Evolutionary conservation across 2,329 filamentous ascomycete genomes (phyloP).

Genomic region (Camillea tinctor): DNA sequence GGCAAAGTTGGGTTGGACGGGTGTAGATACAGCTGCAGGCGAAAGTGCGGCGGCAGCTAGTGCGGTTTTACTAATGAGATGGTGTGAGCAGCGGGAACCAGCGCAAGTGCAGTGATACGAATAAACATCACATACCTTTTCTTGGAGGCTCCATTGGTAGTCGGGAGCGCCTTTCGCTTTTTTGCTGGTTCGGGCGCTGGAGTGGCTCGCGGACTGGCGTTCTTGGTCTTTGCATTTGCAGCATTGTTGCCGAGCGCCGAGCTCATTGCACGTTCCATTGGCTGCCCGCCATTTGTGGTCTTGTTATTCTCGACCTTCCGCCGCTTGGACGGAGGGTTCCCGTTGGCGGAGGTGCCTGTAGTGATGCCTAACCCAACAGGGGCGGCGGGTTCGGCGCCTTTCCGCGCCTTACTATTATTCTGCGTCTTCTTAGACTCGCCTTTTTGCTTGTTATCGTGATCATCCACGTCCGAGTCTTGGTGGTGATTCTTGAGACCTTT

Average conservation of each 20-base stretch:
- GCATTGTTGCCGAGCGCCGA: conserved; percentile 49
- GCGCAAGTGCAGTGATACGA: background rate
- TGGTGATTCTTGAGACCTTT: conserved; percentile 69
- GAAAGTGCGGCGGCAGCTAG: conserved; percentile 53
- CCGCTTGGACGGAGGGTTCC: conserved; percentile 64
- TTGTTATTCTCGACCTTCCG: conserved; percentile 83
- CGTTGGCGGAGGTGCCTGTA: conserved; percentile 50
- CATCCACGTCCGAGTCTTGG: conserved; percentile 78
- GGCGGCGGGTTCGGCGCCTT: conserved; percentile 51
- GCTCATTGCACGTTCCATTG: conserved; percentile 70
- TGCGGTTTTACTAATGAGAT: conserved; percentile 11
- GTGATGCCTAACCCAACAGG: conserved; percentile 66
- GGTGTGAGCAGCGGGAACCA: conserved; percentile 2
- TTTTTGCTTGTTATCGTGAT: conserved; percentile 53
- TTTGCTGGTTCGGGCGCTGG: conserved; percentile 68
- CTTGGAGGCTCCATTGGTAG: conserved; percentile 68
- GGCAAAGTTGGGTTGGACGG: conserved; percentile 66
- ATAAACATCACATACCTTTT: conserved; percentile 64
- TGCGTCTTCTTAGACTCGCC: conserved; percentile 60
- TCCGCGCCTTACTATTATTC: conserved; percentile 62
- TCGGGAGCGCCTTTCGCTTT: conserved; percentile 64
- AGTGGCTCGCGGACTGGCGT: conserved; percentile 66
- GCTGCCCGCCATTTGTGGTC: conserved; percentile 45
- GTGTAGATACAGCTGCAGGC: conserved; percentile 72
- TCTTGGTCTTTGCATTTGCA: conserved; percentile 59